Conservation (phyloP, 352 stramenopile genomes). For the Phytophthora macrochlamydospora region DNA sequence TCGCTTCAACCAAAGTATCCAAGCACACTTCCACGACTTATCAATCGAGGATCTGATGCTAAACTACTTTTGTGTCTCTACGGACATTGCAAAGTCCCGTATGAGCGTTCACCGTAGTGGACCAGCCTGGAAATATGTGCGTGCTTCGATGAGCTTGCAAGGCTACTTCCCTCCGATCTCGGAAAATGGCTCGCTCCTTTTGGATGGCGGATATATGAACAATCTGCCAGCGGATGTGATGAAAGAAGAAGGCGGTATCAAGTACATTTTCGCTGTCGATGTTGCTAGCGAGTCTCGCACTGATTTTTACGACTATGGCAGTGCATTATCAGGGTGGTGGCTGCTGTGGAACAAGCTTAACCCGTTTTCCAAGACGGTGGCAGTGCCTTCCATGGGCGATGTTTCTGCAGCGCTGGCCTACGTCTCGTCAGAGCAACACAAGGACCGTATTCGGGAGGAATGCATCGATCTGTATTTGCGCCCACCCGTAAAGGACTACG, state of each 20-base stretch:
- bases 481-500: slow-evolving; percentile 89
- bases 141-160: slow-evolving; percentile 92
- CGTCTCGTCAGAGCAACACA: slow-evolving; percentile 91
- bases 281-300: slow-evolving; percentile 82
- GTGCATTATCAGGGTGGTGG: slow-evolving; percentile 89
- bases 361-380: slow-evolving; percentile 86
- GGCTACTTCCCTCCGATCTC: slow-evolving; percentile 92
- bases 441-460: slow-evolving; percentile 82
- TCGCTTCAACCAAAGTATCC: slow-evolving; percentile 84
- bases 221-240: slow-evolving; percentile 94
- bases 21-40: slow-evolving; percentile 73
- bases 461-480: slow-evolving; percentile 90
- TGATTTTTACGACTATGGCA: slow-evolving; percentile 84
- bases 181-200: slow-evolving; percentile 84
- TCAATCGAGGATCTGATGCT: slow-evolving; percentile 92
- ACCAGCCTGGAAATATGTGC: slow-evolving; percentile 89
- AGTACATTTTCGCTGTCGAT: slow-evolving; percentile 91
- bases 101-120: slow-evolving; percentile 90
- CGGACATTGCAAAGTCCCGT: slow-evolving; percentile 90
- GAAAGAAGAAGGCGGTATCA: slow-evolving; percentile 87
- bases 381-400: slow-evolving; percentile 93
- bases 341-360: slow-evolving; percentile 92
- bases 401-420: slow-evolving; percentile 88
- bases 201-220: slow-evolving; percentile 95
- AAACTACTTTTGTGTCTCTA: slow-evolving; percentile 93